Percentiles rank a stretch among this genome's conserved stretches.
These are phyloP conservation scores for Solanum hybrid DNA, from an alignment of 305 asterid species.

Conservation along the genomic window DNA sequence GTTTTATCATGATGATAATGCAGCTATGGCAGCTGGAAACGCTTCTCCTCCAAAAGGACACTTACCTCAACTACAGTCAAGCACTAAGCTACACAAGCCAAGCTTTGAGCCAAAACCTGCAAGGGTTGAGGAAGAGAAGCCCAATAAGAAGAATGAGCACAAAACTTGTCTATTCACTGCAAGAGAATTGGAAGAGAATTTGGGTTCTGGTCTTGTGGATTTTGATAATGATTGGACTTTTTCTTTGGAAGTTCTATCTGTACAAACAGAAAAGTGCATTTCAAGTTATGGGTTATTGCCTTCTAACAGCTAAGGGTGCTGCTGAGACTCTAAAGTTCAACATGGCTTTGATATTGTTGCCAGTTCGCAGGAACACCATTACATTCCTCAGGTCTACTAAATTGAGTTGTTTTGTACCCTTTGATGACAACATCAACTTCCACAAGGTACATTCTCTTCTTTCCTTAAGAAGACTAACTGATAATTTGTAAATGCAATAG, in stretches of 20 bases:
- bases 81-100: slow-evolving; percentile 45
- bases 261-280: slow-evolving; percentile 34
- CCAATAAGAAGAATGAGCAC: slow-evolving; percentile 22
- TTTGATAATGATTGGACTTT: slow-evolving; percentile 36
- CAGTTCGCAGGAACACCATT: slow-evolving; percentile 52
- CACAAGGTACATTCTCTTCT: slow-evolving; percentile 33
- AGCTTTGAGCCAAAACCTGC: slow-evolving; percentile 46
- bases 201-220: slow-evolving; percentile 46
- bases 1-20: slow-evolving; percentile 11
- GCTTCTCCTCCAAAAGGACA: slow-evolving; percentile 40
- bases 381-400: slow-evolving; percentile 50
- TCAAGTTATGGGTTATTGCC: slow-evolving; percentile 46
- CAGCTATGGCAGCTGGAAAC: slow-evolving; percentile 57
- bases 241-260: slow-evolving; percentile 39
- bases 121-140: slow-evolving; percentile 31
- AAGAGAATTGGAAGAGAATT: slow-evolving; percentile 51
- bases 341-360: slow-evolving; percentile 47
- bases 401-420: slow-evolving; percentile 32
- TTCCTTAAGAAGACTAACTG: neutral
- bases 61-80: slow-evolving; percentile 39
- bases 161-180: slow-evolving; percentile 19
- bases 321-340: slow-evolving; percentile 59
- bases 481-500: neutral
- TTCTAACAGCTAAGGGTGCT: slow-evolving; percentile 51
- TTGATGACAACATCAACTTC: slow-evolving; percentile 53